phyloP scores from a whole-genome alignment of 2,329 filamentous ascomycete genomes.

The Gnomoniopsis sp. region DNA sequence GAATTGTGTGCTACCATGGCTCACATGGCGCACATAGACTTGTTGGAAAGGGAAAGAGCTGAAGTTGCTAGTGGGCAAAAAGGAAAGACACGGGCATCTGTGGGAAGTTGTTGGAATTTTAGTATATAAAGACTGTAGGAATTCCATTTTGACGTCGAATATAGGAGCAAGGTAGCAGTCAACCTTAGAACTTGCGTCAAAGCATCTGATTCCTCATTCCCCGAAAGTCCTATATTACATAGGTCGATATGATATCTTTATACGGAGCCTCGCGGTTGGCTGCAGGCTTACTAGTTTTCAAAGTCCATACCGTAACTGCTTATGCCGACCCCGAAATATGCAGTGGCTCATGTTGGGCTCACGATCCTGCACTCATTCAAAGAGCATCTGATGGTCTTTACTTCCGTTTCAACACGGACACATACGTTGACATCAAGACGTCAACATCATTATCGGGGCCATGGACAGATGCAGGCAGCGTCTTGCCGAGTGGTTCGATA shows the following conservation, averaged over 20 bases:
- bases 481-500: conserved; percentile 32
- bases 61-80: not conserved
- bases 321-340: conserved; percentile 31
- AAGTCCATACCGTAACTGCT: not conserved
- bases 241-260: not conserved
- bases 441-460: conserved; percentile 30
- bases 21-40: not conserved
- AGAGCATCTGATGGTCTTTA: conserved; percentile 32
- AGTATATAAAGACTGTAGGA: not conserved
- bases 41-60: not conserved
- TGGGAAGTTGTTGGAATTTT: not conserved
- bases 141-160: not conserved
- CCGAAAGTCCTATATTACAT: not conserved
- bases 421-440: conserved; percentile 31
- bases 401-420: conserved; percentile 34
- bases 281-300: not conserved
- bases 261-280: not conserved
- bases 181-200: not conserved
- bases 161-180: not conserved
- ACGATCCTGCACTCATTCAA: conserved; percentile 34
- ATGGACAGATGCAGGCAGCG: conserved; percentile 39
- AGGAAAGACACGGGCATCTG: not conserved
- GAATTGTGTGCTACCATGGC: not conserved
- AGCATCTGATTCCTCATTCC: not conserved
- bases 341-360: conserved; percentile 31